Evolutionary conservation across 371 early-diverging fungal species (phyloP).

Genomic region (Mortierella sp.): DNA sequence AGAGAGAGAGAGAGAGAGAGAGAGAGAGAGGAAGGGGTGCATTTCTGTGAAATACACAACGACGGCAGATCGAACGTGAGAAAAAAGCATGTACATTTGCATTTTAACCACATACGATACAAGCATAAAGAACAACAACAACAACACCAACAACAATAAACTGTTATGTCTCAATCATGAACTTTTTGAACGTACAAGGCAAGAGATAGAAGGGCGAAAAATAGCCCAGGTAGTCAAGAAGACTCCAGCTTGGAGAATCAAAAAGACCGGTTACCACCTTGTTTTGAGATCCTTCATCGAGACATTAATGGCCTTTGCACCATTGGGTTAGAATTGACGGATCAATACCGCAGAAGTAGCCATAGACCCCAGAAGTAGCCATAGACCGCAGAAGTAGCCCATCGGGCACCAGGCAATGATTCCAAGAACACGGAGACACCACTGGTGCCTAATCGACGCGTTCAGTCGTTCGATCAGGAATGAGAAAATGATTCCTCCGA

Average conservation of each 20-base stretch:
- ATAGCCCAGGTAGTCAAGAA: slow-evolving; percentile 57
- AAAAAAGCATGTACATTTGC: too few relatives aligned
- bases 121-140: too few relatives aligned
- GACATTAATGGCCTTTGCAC: slow-evolving; percentile 29
- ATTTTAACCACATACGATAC: too few relatives aligned
- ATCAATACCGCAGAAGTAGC: slow-evolving; percentile 40
- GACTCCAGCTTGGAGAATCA: slow-evolving; percentile 56
- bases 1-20: too few relatives aligned
- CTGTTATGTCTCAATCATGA: too few relatives aligned
- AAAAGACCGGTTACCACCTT: slow-evolving; percentile 39
- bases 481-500: slow-evolving; percentile 71
- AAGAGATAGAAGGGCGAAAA: slow-evolving; percentile 52
- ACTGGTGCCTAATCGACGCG: slow-evolving; percentile 56
- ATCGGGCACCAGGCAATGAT: slow-evolving; percentile 46
- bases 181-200: too few relatives aligned
- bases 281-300: slow-evolving; percentile 39
- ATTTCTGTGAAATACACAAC: too few relatives aligned
- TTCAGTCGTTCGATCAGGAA: slow-evolving; percentile 66
- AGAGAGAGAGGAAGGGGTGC: too few relatives aligned
- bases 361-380: too few relatives aligned
- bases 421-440: slow-evolving; percentile 66
- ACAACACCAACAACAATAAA: too few relatives aligned
- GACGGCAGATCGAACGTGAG: too few relatives aligned
- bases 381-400: too few relatives aligned
- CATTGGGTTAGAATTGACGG: slow-evolving; percentile 55